Base-by-base conservation (phyloP, 108 stramenopile genomes). In the Aureococcus anophagefferens region DNA sequence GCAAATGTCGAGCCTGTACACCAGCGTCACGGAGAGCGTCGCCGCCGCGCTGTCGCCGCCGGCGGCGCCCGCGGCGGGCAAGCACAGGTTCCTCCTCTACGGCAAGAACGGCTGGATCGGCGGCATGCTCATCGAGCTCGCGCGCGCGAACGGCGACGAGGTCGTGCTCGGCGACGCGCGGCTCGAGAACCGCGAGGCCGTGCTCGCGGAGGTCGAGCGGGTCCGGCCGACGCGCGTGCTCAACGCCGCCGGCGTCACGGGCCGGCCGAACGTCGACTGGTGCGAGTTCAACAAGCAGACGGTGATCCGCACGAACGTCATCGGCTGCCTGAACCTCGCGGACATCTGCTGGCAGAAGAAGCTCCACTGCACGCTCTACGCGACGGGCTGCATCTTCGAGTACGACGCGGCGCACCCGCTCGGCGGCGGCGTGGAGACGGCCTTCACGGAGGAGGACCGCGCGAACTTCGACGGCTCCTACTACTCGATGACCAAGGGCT, bases 231-330 rank as follows among this genome's bases (percentile, higher is more conserved):
- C 94, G 32, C 95, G 96, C 83, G 95, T 97, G 37, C 84, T 99
- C 74, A 93, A 92, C 79, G 92, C 96, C 28, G 95, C 98, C 37
- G 98, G 98, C 33, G 96, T 99, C 77, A 99, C 98, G n/a, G 98
- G 98, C 72, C 94, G 97, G 33, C 98, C 98, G 63, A 99, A 99
- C 85, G 96, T 99, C 74, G 98, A 99, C 80, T 99, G 98, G 98
- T 99, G 98, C 73, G 98, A 99, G 70, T 88, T 88, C 69, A 84
- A 99, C 83, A 94, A 92, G 74, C 90, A 86, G 30, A 94, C 94
- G 63, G 97, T 96, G 14, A 89, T 99, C 69, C 89, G 97, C 25
- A 86, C 93, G 68, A 99, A 99, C 75, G 96, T 99, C 32, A 90
- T 97, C 68, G 98, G 98, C 67, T 95, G 94, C 0, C 75, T 99